Base-by-base conservation (phyloP, 371 early-diverging fungal species). In the Furculomyces boomerangus region DNA sequence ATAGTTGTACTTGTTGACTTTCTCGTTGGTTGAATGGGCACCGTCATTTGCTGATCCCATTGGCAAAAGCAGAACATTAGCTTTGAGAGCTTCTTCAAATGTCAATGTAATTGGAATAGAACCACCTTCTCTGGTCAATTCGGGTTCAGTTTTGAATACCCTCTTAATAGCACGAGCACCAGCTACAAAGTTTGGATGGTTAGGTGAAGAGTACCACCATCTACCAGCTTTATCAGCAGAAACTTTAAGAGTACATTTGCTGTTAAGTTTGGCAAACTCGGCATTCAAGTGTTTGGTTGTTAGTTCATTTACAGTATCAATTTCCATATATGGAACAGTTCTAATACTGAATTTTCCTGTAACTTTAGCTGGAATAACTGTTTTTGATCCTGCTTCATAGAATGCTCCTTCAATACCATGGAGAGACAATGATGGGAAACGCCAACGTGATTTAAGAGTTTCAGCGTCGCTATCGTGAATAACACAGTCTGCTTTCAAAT, bases 381-480 rank as follows among this genome's bases (percentile, higher is more conserved):
- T 97, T 78, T 97, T 94, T 65, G 80, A 84, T 56, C 95, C 93
- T 20, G 92, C 71, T 32, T 81, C 79, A 64, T 87, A 90, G 72
- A 93, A 93, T 1, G 93, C 94, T 56, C 95, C 95, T 72, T 96
- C 93, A 57, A 93, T 78, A 60, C 97, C 97, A 73, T 97, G 97
- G 35, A 97, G 73, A 16, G 91, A 89, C 43, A 94, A 79, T 40
- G 95, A 88, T 26, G 95, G 97, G 76, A 76, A 86, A 53, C 97
- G 78, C 97, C 95, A 93, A 62, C 87, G 54, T 20, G 28, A 47
- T 32, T 51, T 91, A 61, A 97, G 76, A 30, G 85, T 83, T 45
- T 78, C 74, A 57, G 74, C 79, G 52, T 81, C 84, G 48, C 66
- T 70, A 40, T 75, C 79, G 62, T 83, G 81, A 64, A 93, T 86